Base-by-base conservation (phyloP, 2,329 filamentous ascomycete genomes). In the Ophiosphaerella narmari region DNA sequence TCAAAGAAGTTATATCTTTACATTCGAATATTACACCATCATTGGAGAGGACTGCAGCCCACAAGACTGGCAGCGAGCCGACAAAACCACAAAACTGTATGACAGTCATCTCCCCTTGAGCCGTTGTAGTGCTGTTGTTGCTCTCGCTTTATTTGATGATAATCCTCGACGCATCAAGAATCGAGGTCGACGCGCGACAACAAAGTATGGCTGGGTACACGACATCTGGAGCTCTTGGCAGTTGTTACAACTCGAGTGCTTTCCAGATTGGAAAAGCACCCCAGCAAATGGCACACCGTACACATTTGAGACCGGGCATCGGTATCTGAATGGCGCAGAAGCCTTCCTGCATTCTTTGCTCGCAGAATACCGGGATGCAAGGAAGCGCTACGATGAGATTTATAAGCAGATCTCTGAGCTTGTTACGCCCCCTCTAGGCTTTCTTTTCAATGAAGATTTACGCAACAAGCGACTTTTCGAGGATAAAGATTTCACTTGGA, bases 1-100 rank as follows among this genome's bases (percentile, higher is more conserved):
- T 11, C 83, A 83, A 57, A 75, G 80, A 6, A 81, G 79, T 7
- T 85, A 86, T 65, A 80, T 85, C 56, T 86, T 87, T 63, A 81
- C 78, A 36, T 86, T 87, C 65, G 85, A 86, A 57, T 87, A 86
- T 63, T 86, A 85, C 61, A 86, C 84, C 5, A 76, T 86, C 6
- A 78, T 86, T 11, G 80, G 78, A 1, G 76, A 81, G 4, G 79
- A 78, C 4, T 78, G 83, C 35, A 74, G 77, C 29, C 84, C 85
- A 0, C 81, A 84, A 60, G 75, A 80, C 5, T 87, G 84, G 83
- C 85, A 87, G 61, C 72, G 76, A 16, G 79, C 80, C 33, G 83
- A 86, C 56, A 76, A 74, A 37, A 68, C 31, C 66, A 77, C 60
- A 66, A 70, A 45, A 61, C 72, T 16, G 54, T 72, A 13, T 63